Conservation (phyloP, 176 grass and related monocot genomes). For the Eleusine coracana region DNA sequence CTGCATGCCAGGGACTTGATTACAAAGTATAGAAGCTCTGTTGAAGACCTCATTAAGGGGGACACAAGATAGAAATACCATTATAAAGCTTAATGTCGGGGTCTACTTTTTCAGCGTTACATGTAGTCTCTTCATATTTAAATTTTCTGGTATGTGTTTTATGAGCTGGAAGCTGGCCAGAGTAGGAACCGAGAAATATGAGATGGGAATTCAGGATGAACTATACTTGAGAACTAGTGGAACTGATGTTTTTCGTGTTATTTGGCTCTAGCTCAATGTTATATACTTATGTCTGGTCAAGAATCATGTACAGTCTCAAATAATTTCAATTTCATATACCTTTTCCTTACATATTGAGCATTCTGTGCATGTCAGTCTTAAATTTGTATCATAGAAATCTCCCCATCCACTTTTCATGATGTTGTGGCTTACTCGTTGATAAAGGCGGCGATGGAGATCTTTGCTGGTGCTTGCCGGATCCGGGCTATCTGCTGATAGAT, state of each 20-base stretch:
- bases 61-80: conserved; percentile 29
- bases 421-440: not conserved
- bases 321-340: not conserved
- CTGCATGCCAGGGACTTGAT: conserved; percentile 46
- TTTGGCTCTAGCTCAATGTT: not conserved
- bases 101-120: not conserved
- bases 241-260: not conserved
- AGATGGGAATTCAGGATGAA: not conserved
- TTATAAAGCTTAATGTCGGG: not conserved
- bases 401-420: not conserved
- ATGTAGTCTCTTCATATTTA: not conserved
- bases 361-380: not conserved
- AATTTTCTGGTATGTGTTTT: not conserved
- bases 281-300: not conserved
- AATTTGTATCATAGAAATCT: not conserved
- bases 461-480: too few species aligned
- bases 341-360: not conserved
- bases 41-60: conserved; percentile 45
- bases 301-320: not conserved
- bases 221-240: not conserved
- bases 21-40: conserved; percentile 45
- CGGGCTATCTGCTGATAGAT: too few species aligned
- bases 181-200: not conserved
- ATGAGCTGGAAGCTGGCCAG: not conserved
- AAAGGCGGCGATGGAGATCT: not conserved